These are phyloP conservation scores for Musa balbisiana DNA, from an alignment of 202 grass and related monocot genomes.

Conservation along the genomic window DNA sequence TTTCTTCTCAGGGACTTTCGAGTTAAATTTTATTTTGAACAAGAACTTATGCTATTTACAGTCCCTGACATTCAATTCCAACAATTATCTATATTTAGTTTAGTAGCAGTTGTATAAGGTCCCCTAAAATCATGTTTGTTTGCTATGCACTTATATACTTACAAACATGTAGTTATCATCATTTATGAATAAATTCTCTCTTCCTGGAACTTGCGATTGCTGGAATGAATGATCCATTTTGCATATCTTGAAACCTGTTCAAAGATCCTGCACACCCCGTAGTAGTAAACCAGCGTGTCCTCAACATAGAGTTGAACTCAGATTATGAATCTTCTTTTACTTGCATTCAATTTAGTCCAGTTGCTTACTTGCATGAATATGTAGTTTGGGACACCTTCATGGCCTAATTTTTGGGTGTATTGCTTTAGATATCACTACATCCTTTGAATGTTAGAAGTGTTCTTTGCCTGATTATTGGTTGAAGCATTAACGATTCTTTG, in stretches of 20 bases:
- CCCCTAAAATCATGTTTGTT: too few species aligned
- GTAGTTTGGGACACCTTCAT: neutral
- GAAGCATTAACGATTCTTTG: neutral
- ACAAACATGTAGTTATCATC: too few species aligned
- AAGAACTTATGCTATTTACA: too few species aligned
- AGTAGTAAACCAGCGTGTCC: neutral
- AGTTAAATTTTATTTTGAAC: too few species aligned
- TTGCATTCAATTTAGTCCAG: neutral
- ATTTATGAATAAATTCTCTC: too few species aligned
- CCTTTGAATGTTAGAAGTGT: neutral
- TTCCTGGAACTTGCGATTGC: too few species aligned
- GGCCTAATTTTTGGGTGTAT: neutral
- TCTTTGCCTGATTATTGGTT: neutral
- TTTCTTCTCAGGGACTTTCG: too few species aligned
- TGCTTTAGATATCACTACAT: neutral
- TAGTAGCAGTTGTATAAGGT: too few species aligned
- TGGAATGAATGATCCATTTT: too few species aligned
- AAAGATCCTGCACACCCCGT: neutral
- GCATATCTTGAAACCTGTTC: neutral
- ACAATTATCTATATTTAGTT: too few species aligned
- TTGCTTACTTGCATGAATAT: neutral
- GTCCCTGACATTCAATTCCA: too few species aligned
- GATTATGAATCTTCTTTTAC: neutral
- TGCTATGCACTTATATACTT: too few species aligned
- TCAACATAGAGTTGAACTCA: neutral